phyloP scores from a whole-genome alignment of 495 filamentous ascomycete genomes.

The Talaromyces liani region DNA sequence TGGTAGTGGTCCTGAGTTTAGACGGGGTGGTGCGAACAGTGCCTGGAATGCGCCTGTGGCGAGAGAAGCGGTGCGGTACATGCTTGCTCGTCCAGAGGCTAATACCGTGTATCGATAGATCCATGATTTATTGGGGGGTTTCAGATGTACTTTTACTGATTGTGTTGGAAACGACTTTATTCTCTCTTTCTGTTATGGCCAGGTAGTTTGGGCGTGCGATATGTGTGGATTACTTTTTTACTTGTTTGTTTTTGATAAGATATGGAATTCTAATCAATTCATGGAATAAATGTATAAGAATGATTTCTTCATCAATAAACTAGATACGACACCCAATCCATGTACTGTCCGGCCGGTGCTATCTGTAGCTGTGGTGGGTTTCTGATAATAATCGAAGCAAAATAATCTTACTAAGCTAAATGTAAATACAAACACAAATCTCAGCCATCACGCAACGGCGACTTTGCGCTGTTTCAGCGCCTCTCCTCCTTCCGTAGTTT shows the following conservation, averaged over 20 bases:
- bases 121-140: background rate
- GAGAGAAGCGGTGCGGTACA: constrained; percentile 40
- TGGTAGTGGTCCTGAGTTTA: constrained; percentile 50
- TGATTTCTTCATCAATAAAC: background rate
- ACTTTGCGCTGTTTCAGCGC: constrained; percentile 2
- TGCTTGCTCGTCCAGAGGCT: constrained; percentile 40
- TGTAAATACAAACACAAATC: background rate
- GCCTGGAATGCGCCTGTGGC: constrained; percentile 47
- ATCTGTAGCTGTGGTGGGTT: background rate
- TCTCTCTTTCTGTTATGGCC: constrained; percentile 5
- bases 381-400: background rate
- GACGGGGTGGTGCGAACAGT: constrained; percentile 44
- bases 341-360: background rate
- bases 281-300: background rate
- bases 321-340: background rate
- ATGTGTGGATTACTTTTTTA: constrained; percentile 3
- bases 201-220: constrained; percentile 3
- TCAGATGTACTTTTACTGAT: constrained; percentile 11
- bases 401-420: background rate
- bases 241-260: background rate
- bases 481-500: background rate
- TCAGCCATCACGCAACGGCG: background rate
- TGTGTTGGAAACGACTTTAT: constrained; percentile 9
- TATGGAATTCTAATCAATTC: background rate
- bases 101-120: constrained; percentile 2